Conservation (phyloP, 805 yeast species). For the Monosporozyma aquatica region DNA sequence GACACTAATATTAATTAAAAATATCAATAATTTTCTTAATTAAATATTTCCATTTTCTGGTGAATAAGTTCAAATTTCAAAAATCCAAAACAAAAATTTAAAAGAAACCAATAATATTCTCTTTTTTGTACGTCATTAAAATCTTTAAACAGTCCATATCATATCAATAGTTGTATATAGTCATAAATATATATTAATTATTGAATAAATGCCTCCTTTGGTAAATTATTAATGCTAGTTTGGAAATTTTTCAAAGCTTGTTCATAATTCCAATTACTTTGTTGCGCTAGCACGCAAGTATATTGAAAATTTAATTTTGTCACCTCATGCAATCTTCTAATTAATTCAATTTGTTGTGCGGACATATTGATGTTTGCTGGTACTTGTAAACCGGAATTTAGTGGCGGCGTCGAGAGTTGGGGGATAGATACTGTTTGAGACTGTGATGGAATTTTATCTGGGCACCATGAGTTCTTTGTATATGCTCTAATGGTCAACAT, state of each 20-base stretch:
- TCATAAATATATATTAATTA: not conserved
- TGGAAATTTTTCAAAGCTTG: conserved; percentile 63
- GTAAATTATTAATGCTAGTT: conserved; percentile 51
- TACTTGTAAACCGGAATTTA: conserved; percentile 30
- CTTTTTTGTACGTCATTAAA: no score
- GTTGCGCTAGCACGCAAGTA: conserved; percentile 75
- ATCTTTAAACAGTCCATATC: no score
- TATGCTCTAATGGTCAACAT: conserved; percentile 57
- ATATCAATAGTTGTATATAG: not conserved
- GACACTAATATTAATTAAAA: not conserved
- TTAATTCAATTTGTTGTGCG: conserved; percentile 51
- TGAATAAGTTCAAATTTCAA: no score
- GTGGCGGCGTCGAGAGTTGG: no score
- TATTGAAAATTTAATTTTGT: conserved; percentile 74
- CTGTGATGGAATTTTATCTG: not conserved
- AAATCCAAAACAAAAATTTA: no score
- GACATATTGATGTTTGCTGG: conserved; percentile 50
- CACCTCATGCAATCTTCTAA: conserved; percentile 55
- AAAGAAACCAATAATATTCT: no score
- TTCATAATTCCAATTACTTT: conserved; percentile 75
- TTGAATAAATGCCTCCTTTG: conserved; percentile 44
- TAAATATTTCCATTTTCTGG: no score
- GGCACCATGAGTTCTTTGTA: conserved; percentile 55
- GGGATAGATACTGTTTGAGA: not conserved
- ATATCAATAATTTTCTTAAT: not conserved